These are phyloP conservation scores for Penicillium fuscoglaucum DNA, from an alignment of 2,329 filamentous ascomycete species.

Conservation along the genomic window DNA sequence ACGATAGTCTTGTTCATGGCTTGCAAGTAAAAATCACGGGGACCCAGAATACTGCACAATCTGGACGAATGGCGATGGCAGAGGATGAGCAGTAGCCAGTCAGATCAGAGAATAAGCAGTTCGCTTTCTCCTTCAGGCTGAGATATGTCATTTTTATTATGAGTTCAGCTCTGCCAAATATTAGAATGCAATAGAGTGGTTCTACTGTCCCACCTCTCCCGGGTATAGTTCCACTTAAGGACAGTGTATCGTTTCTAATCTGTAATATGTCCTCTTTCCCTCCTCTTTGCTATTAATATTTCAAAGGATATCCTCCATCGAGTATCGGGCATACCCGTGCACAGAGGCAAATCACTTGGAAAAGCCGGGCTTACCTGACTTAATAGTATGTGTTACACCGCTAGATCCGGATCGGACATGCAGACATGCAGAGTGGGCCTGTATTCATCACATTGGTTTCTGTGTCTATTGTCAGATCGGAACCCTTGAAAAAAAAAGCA, in stretches of 20 bases:
- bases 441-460: constrained; percentile 26
- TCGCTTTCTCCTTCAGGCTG: constrained; percentile 13
- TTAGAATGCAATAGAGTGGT: constrained; percentile 19
- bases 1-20: constrained; percentile 11
- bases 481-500: neutral
- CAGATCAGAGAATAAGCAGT: constrained; percentile 4
- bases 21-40: constrained; percentile 12
- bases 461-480: constrained; percentile 15
- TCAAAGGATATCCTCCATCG: neutral
- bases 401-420: constrained; percentile 24
- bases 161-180: constrained; percentile 23
- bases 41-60: constrained; percentile 24
- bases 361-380: constrained; percentile 10
- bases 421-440: constrained; percentile 9
- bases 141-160: constrained; percentile 29
- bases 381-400: constrained; percentile 25
- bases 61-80: constrained; percentile 16
- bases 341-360: constrained; percentile 2
- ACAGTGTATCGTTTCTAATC: constrained; percentile 1
- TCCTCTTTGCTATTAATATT: neutral
- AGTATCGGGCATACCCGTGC: neutral
- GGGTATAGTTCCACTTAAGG: constrained; percentile 12
- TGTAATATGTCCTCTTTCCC: neutral
- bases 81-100: constrained; percentile 18
- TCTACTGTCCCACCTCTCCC: constrained; percentile 17